Percentiles rank a stretch among this genome's conserved stretches.
Conservation (phyloP, 1,139 yeast genomes). For the Yamadazyma aaseri region DNA sequence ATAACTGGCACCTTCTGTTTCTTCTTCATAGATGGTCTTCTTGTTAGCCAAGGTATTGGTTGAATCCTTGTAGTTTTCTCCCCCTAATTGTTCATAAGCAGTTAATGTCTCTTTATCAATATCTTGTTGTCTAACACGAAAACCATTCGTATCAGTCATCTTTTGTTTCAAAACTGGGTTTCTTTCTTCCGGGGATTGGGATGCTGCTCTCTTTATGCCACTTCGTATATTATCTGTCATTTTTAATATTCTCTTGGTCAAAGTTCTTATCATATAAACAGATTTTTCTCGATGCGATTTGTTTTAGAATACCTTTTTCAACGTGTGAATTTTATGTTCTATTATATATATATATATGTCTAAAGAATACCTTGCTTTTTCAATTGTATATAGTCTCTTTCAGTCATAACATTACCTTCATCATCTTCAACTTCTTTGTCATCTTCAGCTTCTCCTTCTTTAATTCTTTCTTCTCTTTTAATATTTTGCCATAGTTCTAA, state of each 20-base stretch:
- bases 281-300: neutral
- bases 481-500: slow-evolving; percentile 52
- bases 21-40: slow-evolving; percentile 55
- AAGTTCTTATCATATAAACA: neutral
- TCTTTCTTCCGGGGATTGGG: slow-evolving; percentile 18
- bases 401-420: slow-evolving; percentile 90
- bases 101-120: slow-evolving; percentile 42
- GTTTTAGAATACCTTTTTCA: slow-evolving; percentile 1
- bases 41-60: slow-evolving; percentile 23
- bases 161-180: slow-evolving; percentile 16
- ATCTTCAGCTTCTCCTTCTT: slow-evolving; percentile 48
- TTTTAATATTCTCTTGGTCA: slow-evolving; percentile 1
- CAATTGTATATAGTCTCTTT: slow-evolving; percentile 76
- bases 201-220: slow-evolving; percentile 22
- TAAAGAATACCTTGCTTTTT: slow-evolving; percentile 75
- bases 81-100: slow-evolving; percentile 44
- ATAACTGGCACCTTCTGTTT: slow-evolving; percentile 52
- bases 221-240: slow-evolving; percentile 4
- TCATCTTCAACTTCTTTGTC: slow-evolving; percentile 85
- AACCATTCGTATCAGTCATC: slow-evolving; percentile 48
- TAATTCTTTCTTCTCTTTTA: slow-evolving; percentile 35
- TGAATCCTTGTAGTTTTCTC: slow-evolving; percentile 24
- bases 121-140: slow-evolving; percentile 45
- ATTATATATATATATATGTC: neutral
- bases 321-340: too few relatives aligned